phyloP scores from a whole-genome alignment of 169 alveolate genomes.

The Plasmodium fragile region DNA sequence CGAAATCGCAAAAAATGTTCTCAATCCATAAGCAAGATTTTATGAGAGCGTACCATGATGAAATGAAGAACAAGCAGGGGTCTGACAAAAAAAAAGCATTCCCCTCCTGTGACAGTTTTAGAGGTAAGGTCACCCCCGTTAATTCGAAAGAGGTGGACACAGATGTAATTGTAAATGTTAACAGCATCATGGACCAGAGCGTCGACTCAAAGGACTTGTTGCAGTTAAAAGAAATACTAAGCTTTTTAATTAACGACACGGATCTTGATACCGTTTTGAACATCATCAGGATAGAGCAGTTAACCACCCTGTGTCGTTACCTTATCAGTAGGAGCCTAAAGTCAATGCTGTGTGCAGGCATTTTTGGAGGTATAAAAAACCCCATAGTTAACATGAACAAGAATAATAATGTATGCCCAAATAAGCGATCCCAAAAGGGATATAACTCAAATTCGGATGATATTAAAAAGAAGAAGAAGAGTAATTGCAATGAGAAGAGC shows the following conservation, averaged over 20 bases:
- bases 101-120: slow-evolving; percentile 28
- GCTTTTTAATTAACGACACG: slow-evolving; percentile 74
- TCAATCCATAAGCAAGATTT: slow-evolving; percentile 28
- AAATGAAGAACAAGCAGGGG: slow-evolving; percentile 12
- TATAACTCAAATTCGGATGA: slow-evolving; percentile 69
- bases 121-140: slow-evolving; percentile 2
- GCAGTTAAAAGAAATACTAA: slow-evolving; percentile 68
- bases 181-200: slow-evolving; percentile 44
- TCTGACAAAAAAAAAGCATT: slow-evolving; percentile 13
- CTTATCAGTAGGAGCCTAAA: slow-evolving; percentile 78
- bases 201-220: slow-evolving; percentile 35
- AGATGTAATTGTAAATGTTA: background rate
- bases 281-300: slow-evolving; percentile 79
- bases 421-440: slow-evolving; percentile 38
- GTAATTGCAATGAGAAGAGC: slow-evolving; percentile 24
- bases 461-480: slow-evolving; percentile 48
- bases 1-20: slow-evolving; percentile 17
- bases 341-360: slow-evolving; percentile 82
- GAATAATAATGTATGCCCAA: slow-evolving; percentile 1
- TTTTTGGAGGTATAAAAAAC: slow-evolving; percentile 77
- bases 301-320: slow-evolving; percentile 76
- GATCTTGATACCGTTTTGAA: slow-evolving; percentile 75
- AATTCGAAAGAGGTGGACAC: slow-evolving; percentile 7
- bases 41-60: slow-evolving; percentile 12
- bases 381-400: slow-evolving; percentile 50